These are phyloP conservation scores for Daldinia concentrica DNA, from an alignment of 495 filamentous ascomycete species.

Conservation along the genomic window DNA sequence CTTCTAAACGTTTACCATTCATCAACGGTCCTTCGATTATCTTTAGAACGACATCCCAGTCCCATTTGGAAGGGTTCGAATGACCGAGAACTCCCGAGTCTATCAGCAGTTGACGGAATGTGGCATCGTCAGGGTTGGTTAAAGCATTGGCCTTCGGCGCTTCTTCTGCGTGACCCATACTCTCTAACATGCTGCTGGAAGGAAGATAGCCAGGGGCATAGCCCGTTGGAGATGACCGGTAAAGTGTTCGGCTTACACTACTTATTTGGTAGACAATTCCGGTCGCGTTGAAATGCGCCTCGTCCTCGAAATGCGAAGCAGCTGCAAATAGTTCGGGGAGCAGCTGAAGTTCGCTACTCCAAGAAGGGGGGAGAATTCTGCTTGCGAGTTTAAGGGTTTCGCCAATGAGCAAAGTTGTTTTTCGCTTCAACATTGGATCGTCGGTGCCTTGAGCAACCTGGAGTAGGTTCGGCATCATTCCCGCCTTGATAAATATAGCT, in stretches of 20 bases:
- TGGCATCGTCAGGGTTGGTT: slow-evolving; percentile 83
- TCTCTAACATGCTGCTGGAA: slow-evolving; percentile 51
- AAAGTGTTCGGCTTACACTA: slow-evolving; percentile 92
- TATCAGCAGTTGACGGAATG: slow-evolving; percentile 83
- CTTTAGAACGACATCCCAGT: slow-evolving; percentile 89
- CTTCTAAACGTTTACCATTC: slow-evolving; percentile 91
- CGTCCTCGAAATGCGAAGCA: slow-evolving; percentile 73
- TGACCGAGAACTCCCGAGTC: slow-evolving; percentile 88
- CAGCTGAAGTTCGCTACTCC: slow-evolving; percentile 83
- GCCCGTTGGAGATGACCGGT: slow-evolving; percentile 70
- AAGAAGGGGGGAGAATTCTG: slow-evolving; percentile 78
- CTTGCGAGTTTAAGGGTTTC: slow-evolving; percentile 90
- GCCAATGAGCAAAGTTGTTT: slow-evolving; percentile 88
- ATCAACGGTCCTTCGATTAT: slow-evolving; percentile 93
- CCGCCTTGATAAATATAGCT: slow-evolving; percentile 84
- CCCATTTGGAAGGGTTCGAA: slow-evolving; percentile 92
- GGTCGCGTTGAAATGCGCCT: slow-evolving; percentile 80
- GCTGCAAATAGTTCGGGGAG: slow-evolving; percentile 82
- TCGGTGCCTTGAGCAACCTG: slow-evolving; percentile 74
- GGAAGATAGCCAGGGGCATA: slow-evolving; percentile 50
- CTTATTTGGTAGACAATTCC: slow-evolving; percentile 96
- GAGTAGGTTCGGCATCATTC: slow-evolving; percentile 80
- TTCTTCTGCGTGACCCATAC: slow-evolving; percentile 61
- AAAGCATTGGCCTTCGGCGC: slow-evolving; percentile 76
- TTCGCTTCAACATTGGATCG: slow-evolving; percentile 80